Evolutionary conservation across 1,139 yeast genomes (phyloP), one percentile per base, ranked within the genome.

Genomic region (Pichia sp.): DNA sequence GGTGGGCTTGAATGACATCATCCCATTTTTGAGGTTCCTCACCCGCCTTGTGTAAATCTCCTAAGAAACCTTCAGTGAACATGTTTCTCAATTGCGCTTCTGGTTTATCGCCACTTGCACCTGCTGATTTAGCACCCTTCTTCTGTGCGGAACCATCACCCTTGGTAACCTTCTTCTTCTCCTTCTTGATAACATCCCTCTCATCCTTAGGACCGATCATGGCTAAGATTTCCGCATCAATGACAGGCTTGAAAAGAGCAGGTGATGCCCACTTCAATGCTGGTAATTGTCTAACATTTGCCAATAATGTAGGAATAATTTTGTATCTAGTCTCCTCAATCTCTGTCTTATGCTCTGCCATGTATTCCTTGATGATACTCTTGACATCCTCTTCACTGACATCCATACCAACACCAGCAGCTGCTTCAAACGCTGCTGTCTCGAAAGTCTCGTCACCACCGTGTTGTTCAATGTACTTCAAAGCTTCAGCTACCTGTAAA

Each of bases 61-160:
- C 98, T 40, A 93, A 69, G 64, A 91, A 93, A 9, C 99, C 99
- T 60, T 91, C 97, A 14, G 79, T 67, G 56, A 88, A 93, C 96
- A 93, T 88, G 31, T 91, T 77, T 59, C 94, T 71, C 44, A 68
- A 68, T 6, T 52, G 53, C n/a, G 54, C 62, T 11, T 7, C 48
- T 13, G 5, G 6, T 22, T 22, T 24, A 22, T 22, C 28, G 18
- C 18, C 21, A 17, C 19, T 25, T 18, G 48, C 22, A 5, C 5
- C 17, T 15, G 3, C 18, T 14, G 13, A 15, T 13, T 15, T 21
- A 8, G 10, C 19, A 13, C 11, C n/a, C 3, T 4, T n/a, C 18
- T 29, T 29, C 14, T 13, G 9, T 21, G 22, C 8, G 8, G 8
- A 9, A 21, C 10, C 8, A 21, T 21, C 6, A n/a, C n/a, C 14